phyloP scores from a whole-genome alignment of 1,284 basidiomycete genomes.

The Melampsora allii-populina region DNA sequence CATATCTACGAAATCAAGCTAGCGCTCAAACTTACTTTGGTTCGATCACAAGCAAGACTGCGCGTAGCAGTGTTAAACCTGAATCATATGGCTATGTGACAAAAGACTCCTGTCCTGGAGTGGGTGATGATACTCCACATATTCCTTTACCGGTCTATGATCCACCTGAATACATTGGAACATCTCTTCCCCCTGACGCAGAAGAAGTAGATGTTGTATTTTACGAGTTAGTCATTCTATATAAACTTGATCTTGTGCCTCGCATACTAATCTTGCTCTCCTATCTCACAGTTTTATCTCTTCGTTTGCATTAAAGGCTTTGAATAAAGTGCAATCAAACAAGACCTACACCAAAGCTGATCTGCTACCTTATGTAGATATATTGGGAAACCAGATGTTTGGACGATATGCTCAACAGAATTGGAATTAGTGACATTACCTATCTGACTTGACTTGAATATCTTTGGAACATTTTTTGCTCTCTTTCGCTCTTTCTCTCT shows the following conservation, averaged over 20 bases:
- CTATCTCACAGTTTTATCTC: conserved; percentile 17
- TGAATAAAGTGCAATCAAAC: conserved; percentile 12
- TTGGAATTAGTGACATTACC: conserved; percentile 16
- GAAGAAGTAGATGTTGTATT: conserved; percentile 34
- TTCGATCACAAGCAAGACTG: neutral
- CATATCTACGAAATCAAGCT: conserved; percentile 18
- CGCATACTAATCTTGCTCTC: neutral
- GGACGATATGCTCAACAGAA: conserved; percentile 32
- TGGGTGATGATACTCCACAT: conserved; percentile 67
- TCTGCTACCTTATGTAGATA: conserved; percentile 12
- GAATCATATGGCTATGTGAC: conserved; percentile 48
- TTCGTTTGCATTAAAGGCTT: conserved; percentile 17
- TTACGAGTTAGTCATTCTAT: conserved; percentile 15
- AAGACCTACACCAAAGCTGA: conserved; percentile 11
- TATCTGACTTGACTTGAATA: no score
- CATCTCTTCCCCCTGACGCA: conserved; percentile 16
- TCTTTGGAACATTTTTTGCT: neutral
- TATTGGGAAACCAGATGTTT: conserved; percentile 28
- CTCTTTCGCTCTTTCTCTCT: neutral
- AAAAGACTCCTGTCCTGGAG: conserved; percentile 60
- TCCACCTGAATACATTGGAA: conserved; percentile 59
- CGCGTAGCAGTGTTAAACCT: neutral
- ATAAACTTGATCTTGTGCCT: neutral
- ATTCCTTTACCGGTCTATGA: conserved; percentile 60
- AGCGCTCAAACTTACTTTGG: neutral